Evolutionary conservation across 2,329 filamentous ascomycete species (phyloP).

Genomic region (Berkeleyomyces basicola): DNA sequence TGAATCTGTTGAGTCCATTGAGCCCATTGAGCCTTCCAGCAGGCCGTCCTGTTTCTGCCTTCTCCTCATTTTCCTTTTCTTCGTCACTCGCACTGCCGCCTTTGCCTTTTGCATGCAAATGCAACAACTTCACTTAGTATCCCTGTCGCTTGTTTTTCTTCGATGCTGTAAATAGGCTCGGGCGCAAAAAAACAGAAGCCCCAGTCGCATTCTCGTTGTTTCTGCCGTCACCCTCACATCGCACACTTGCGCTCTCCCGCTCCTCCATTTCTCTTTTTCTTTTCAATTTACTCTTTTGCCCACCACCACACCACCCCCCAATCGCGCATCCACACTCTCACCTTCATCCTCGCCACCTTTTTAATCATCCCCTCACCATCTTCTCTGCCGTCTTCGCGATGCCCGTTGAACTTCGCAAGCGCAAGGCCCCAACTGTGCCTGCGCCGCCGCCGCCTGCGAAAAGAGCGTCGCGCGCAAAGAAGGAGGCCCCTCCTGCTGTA

Average conservation of each 20-base stretch:
- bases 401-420: constrained; percentile 44
- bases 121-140: neutral
- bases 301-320: neutral
- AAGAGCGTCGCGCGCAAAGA: constrained; percentile 20
- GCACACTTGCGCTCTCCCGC: neutral
- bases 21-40: neutral
- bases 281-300: neutral
- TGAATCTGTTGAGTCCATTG: constrained; percentile 5
- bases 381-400: constrained; percentile 22
- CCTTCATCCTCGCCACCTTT: neutral
- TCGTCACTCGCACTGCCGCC: neutral
- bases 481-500: constrained; percentile 18
- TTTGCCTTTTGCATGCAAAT: neutral
- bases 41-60: neutral
- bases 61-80: constrained; percentile 10
- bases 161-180: constrained; percentile 1
- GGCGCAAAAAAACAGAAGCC: constrained; percentile 11
- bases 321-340: neutral
- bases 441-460: constrained; percentile 27
- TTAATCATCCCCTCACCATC: neutral
- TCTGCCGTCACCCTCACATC: constrained; percentile 6
- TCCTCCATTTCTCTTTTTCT: constrained; percentile 6
- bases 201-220: constrained; percentile 15
- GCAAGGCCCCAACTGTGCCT: constrained; percentile 36
- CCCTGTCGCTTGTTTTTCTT: constrained; percentile 14